phyloP scores from a whole-genome alignment of 1,284 basidiomycete species.

The Sporisorium sorghi region DNA sequence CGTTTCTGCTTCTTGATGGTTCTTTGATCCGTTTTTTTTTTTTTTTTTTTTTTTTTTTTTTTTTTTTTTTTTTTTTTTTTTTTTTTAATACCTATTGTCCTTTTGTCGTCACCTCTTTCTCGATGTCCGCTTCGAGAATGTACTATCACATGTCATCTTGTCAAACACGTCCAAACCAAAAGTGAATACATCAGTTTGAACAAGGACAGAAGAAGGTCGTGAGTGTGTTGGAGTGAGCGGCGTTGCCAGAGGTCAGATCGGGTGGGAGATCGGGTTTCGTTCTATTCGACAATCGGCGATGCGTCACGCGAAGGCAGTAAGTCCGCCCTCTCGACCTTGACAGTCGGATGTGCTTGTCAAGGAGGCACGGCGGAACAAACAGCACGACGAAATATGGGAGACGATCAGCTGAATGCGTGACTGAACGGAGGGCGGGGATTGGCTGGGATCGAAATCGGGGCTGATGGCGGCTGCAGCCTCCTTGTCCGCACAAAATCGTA shows the following conservation, averaged over 20 bases:
- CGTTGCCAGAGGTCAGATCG: too few relatives aligned
- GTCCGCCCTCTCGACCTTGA: too few relatives aligned
- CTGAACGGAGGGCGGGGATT: too few relatives aligned
- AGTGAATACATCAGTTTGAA: too few relatives aligned
- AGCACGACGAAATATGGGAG: not conserved
- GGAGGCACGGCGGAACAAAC: too few relatives aligned
- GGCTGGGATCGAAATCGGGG: conserved; percentile 12
- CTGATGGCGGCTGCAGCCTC: not conserved
- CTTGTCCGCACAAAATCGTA: not conserved
- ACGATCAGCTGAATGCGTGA: not conserved
- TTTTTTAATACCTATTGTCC: not conserved
- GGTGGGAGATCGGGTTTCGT: too few relatives aligned
- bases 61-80: not conserved
- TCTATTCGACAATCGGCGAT: too few relatives aligned
- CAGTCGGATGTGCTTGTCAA: too few relatives aligned
- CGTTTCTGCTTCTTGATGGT: not conserved
- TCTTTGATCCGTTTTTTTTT: not conserved
- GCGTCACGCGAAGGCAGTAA: too few relatives aligned
- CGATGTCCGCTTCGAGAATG: conserved; percentile 7
- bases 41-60: not conserved
- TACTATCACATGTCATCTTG: too few relatives aligned
- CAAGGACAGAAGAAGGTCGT: too few relatives aligned
- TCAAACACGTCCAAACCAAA: conserved; percentile 4
- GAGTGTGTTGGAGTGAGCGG: too few relatives aligned
- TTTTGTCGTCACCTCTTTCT: not conserved